Evolutionary conservation across 139 green algal species (phyloP).

Genomic region (Closterium sp.): DNA sequence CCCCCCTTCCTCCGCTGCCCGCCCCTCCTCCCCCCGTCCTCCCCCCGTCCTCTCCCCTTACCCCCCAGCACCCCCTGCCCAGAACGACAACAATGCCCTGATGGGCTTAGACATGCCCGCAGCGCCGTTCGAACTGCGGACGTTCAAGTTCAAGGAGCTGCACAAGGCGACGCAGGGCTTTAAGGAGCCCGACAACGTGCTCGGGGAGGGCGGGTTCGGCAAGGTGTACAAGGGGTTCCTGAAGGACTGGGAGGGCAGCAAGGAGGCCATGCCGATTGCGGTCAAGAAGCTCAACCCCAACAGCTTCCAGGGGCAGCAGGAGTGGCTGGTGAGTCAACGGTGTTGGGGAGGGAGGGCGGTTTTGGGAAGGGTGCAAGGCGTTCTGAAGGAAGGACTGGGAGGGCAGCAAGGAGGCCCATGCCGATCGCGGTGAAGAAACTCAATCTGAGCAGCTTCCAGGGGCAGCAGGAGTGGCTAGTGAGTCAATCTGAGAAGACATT

Average conservation of each 20-base stretch:
- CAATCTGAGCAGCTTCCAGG: slow-evolving; percentile 32
- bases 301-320: slow-evolving; percentile 32
- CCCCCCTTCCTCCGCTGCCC: too few species aligned
- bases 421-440: slow-evolving; percentile 32
- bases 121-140: slow-evolving; percentile 11
- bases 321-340: slow-evolving; percentile 33
- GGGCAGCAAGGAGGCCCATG: not conserved
- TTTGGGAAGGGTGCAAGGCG: slow-evolving; percentile 35
- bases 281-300: slow-evolving; percentile 33
- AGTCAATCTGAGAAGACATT: not conserved
- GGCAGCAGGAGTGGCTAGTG: slow-evolving; percentile 39
- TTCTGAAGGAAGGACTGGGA: slow-evolving; percentile 21
- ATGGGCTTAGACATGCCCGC: not conserved
- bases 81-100: not conserved
- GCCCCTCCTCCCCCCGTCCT: not conserved
- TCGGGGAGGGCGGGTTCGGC: slow-evolving; percentile 35
- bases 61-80: not conserved
- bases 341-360: slow-evolving; percentile 33
- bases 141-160: slow-evolving; percentile 45
- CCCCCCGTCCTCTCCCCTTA: too few species aligned
- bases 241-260: not conserved
- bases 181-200: slow-evolving; percentile 17
- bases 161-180: slow-evolving; percentile 30
- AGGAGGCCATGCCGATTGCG: slow-evolving; percentile 4
- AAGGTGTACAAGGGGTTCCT: slow-evolving; percentile 42